Evolutionary conservation across 306 rosid genomes (phyloP), one percentile per base, ranked within the genome.

Genomic region (Citrullus colocynthis): DNA sequence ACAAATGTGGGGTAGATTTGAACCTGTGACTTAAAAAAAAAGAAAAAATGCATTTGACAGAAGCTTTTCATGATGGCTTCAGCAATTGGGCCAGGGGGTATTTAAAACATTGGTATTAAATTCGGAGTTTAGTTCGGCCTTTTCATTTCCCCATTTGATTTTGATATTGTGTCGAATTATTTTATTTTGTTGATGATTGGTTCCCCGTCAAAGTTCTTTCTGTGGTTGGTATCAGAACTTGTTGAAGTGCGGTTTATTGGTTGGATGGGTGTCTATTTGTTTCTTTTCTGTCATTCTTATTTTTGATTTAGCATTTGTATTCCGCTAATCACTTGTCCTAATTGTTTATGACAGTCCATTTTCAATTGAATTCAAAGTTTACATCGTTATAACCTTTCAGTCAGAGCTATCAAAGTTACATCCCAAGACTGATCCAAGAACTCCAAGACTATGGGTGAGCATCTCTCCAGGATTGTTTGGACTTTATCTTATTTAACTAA

Each of bases 381-480:
- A 88, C 55, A 80, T 92, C 72, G 93, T 86, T 36, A 81, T 95
- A 83, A 88, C 83, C 76, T 95, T 95, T 78, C 90, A 87, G 66
- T 90, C 97, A 64, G 92, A 92, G 80, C 85, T 95, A 66, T 84
- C 93, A 28, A 92, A 88, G 81, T 44, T 89, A 76, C 92, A 89
- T 17, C 80, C 82, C 20, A 95, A 92, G 75, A 81, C 90, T 28
- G 98, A 95, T 83, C 90, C 96, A 39, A 85, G 81, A 88, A 88
- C 87, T 82, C 98, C 97, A 7, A 86, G 96, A 77, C 83, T 89
- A 28, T 92, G 98, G 98, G 98, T 90, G 85, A 86, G 90, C 84
- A 74, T 54, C 62, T 73, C 39, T 51, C 56, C 57, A 58, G 37
- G 64, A 41, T 63, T 59, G 18, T 72, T 78, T 32, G 78, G 64